Base-by-base conservation (phyloP, 2,329 filamentous ascomycete genomes). In the Verticillium longisporum region DNA sequence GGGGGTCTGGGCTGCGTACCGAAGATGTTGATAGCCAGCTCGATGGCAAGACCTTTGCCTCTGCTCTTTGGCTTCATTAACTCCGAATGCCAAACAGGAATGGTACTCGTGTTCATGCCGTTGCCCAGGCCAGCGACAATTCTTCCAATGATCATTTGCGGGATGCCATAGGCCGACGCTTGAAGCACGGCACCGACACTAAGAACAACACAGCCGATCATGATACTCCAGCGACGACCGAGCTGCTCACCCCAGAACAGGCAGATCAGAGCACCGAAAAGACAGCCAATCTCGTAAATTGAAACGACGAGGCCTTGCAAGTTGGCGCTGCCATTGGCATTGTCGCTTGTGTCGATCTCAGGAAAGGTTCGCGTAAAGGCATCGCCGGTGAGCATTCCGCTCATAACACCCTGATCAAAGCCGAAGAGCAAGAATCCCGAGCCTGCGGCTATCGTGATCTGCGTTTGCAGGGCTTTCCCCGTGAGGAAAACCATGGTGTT, bases 281-380 rank as follows among this genome's bases (percentile, higher is more conserved):
- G 79, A 63, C 78, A 80, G 1, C 80, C 81, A 26, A 80, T 74
- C 60, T 79, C 76, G 61, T 79, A 79, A n/a, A 79, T 77, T 31
- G 77, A 75, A 21, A 77, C 75, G 1, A 79, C 77, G 33, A 75
- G 77, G 21, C 77, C 77, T 65, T 80, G 77, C 7, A 79, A 66
- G 6, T 76, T 76, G 2, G 77, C 73, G 58, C 75, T 78, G 1
- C 76, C 76, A 6, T 63, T 63, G 0, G 68, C 63, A 1, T 72
- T 75, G 0, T 76, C 73, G 38, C 38, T 45, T n/a, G 38, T 45
- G 60, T 74, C 70, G 26, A 75, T 74, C 63, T 73, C 69, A 13
- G 72, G 72, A 58, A 74, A 74, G 0, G 67, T 69, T 0, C 61
- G 60, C 4, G 70, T 72, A 53, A 74, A 74, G 21, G 72, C 70